phyloP scores from a whole-genome alignment of 495 filamentous ascomycete species.

The Pyrenula aspistea region DNA sequence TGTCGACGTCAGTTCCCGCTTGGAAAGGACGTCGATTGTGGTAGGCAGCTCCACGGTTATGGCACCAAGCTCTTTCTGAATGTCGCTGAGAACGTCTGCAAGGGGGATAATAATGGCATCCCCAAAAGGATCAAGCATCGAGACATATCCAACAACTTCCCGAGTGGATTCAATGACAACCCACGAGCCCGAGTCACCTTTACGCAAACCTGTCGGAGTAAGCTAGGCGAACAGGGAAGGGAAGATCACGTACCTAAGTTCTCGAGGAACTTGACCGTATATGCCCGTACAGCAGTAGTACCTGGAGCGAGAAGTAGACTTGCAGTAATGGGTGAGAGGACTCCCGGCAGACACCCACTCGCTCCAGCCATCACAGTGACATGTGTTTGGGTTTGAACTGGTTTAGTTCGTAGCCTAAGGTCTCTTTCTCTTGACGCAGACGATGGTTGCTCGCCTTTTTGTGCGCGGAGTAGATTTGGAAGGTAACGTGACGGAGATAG shows the following conservation, averaged over 20 bases:
- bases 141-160: constrained; percentile 13
- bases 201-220: constrained; percentile 3
- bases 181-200: constrained; percentile 18
- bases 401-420: neutral
- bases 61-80: constrained; percentile 6
- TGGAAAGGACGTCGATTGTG: neutral
- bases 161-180: constrained; percentile 10
- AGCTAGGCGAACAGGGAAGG: neutral
- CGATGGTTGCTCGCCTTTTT: neutral
- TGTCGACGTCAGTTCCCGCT: neutral
- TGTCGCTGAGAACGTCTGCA: constrained; percentile 10
- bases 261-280: constrained; percentile 2
- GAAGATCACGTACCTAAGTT: constrained; percentile 5
- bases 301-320: constrained; percentile 9
- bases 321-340: constrained; percentile 3
- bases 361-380: constrained; percentile 1
- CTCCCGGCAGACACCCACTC: constrained; percentile 2
- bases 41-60: neutral
- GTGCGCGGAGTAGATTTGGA: neutral
- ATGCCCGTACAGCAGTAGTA: constrained; percentile 3
- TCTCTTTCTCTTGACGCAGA: neutral
- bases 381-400: constrained; percentile 3
- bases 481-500: neutral
- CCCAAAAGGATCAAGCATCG: constrained; percentile 13
- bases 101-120: constrained; percentile 15